These are phyloP conservation scores for Oxytropis ochrocephala DNA, from an alignment of 306 rosid species.

Conservation along the genomic window DNA sequence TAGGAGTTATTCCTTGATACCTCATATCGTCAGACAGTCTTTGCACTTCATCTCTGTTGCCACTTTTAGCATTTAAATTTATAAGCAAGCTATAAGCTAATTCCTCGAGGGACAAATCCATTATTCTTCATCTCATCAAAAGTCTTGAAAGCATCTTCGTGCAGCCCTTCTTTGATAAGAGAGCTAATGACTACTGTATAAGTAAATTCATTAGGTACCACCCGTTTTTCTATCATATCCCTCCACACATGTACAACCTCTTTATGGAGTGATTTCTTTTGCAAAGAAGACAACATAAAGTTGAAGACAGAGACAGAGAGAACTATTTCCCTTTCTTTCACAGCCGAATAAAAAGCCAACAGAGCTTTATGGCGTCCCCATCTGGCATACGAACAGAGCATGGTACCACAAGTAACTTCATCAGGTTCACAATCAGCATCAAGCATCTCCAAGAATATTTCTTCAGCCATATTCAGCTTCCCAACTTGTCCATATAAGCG, in stretches of 20 bases:
- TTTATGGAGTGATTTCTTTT: conserved; percentile 76
- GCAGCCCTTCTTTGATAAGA: conserved; percentile 49
- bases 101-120: conserved; percentile 79
- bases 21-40: conserved; percentile 71
- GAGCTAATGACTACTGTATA: conserved; percentile 69
- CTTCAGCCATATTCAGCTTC: conserved; percentile 75
- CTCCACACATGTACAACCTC: conserved; percentile 62
- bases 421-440: conserved; percentile 83
- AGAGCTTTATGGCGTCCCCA: conserved; percentile 92
- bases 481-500: conserved; percentile 88
- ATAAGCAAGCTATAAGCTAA: conserved; percentile 69
- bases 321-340: conserved; percentile 52
- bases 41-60: conserved; percentile 50
- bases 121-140: conserved; percentile 51
- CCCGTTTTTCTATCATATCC: conserved; percentile 55
- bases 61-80: conserved; percentile 52
- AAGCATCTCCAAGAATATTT: conserved; percentile 94
- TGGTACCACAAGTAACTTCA: conserved; percentile 92
- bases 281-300: conserved; percentile 94
- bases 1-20: conserved; percentile 55
- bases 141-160: conserved; percentile 55
- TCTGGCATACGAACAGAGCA: conserved; percentile 92
- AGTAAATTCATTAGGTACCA: conserved; percentile 57
- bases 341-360: conserved; percentile 83
- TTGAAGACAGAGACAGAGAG: conserved; percentile 72